phyloP scores from a whole-genome alignment of 495 filamentous ascomycete species.

The Penicillium flavigenum region DNA sequence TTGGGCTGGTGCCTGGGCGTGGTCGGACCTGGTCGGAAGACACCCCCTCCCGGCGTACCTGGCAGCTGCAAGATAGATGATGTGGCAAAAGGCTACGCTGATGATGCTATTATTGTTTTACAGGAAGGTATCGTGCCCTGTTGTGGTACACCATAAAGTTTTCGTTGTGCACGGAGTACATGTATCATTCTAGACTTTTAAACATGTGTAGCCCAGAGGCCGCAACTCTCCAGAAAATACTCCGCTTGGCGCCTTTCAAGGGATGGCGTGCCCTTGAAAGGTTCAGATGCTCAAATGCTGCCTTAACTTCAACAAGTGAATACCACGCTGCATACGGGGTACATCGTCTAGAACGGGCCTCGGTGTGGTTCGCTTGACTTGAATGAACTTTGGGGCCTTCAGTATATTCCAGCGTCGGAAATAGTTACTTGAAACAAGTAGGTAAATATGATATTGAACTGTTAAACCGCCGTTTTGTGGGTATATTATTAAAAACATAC shows the following conservation, averaged over 20 bases:
- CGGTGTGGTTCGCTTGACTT: background rate
- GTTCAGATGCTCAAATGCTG: background rate
- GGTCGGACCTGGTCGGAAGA: conserved; percentile 17
- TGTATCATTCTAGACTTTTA: background rate
- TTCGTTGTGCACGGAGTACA: background rate
- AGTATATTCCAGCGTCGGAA: no score
- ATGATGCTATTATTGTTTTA: background rate
- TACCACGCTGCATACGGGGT: background rate
- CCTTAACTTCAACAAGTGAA: background rate
- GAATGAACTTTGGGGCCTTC: background rate
- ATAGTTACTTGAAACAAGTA: no score
- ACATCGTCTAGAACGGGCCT: background rate
- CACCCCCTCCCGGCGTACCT: conserved; percentile 23
- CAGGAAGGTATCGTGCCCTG: background rate
- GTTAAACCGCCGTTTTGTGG: no score
- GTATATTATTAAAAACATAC: no score
- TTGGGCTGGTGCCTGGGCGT: conserved; percentile 16
- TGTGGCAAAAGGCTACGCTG: conserved; percentile 15
- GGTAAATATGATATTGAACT: no score
- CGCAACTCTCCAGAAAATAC: no score
- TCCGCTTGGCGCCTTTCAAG: background rate
- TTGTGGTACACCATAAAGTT: background rate
- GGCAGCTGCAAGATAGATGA: conserved; percentile 21
- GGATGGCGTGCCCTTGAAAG: background rate
- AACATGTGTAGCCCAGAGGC: background rate